Conservation (phyloP, 495 filamentous ascomycete genomes). For the Penicillium maclennaniae region DNA sequence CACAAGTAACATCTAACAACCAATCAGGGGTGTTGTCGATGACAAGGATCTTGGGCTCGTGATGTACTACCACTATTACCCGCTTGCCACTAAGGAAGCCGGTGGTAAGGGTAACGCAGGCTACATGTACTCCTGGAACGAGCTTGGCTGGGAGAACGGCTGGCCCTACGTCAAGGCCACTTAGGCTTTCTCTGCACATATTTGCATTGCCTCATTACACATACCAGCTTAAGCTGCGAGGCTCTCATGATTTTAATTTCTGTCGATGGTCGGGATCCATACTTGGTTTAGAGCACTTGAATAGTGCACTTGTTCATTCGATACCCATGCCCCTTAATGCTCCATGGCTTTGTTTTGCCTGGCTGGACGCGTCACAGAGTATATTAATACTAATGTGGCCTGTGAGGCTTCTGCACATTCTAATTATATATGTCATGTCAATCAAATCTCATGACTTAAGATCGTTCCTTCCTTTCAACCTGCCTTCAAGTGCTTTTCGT, state of each 20-base stretch:
- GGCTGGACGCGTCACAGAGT: conserved; percentile 6
- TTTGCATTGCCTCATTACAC: background rate
- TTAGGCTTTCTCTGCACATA: conserved; percentile 6
- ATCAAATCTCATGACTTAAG: conserved; percentile 1
- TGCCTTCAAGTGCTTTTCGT: background rate
- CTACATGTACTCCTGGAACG: conserved; percentile 64
- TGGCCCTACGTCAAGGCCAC: conserved; percentile 49
- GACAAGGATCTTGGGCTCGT: conserved; percentile 47
- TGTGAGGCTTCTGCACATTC: conserved; percentile 15
- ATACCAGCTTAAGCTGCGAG: conserved; percentile 3
- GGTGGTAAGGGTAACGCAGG: conserved; percentile 51
- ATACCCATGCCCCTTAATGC: conserved; percentile 20
- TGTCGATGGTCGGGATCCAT: conserved; percentile 26
- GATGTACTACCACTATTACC: conserved; percentile 68
- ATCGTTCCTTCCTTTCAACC: background rate
- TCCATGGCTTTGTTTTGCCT: background rate
- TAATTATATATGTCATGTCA: conserved; percentile 1
- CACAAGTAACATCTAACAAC: conserved; percentile 1
- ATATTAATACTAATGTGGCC: conserved; percentile 11
- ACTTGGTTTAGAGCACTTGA: conserved; percentile 7
- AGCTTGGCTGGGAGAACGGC: conserved; percentile 53
- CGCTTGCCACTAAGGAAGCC: conserved; percentile 45
- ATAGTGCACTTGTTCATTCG: conserved; percentile 20
- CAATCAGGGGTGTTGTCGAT: conserved; percentile 37
- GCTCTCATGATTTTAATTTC: conserved; percentile 9